phyloP scores from a whole-genome alignment of 2,329 filamentous ascomycete species.

The Geosmithia flava region DNA sequence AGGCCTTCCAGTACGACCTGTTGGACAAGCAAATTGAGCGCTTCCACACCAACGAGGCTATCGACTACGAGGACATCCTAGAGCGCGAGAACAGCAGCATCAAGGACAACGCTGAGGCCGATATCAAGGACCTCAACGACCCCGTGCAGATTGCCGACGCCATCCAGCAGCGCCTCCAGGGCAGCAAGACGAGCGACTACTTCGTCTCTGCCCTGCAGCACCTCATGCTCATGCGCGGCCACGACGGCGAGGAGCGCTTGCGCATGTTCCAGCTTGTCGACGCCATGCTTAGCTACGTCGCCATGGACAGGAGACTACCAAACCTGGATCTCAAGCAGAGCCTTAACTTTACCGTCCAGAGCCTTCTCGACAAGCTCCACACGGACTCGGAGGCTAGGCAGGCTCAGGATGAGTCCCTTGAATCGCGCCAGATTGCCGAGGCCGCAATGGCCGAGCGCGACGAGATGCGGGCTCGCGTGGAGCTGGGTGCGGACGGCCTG shows the following conservation, averaged over 20 bases:
- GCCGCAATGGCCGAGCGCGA: slow-evolving; percentile 93
- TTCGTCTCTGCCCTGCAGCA: slow-evolving; percentile 94
- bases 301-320: slow-evolving; percentile 89
- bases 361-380: slow-evolving; percentile 85
- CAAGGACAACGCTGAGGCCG: slow-evolving; percentile 75
- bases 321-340: slow-evolving; percentile 98
- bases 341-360: slow-evolving; percentile 94
- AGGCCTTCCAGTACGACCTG: slow-evolving; percentile 93
- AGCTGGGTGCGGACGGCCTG: slow-evolving; percentile 83
- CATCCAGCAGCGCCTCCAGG: slow-evolving; percentile 73
- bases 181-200: slow-evolving; percentile 83
- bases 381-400: slow-evolving; percentile 92
- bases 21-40: slow-evolving; percentile 97
- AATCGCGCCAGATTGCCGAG: slow-evolving; percentile 86
- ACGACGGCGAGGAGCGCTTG: slow-evolving; percentile 80
- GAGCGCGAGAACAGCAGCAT: slow-evolving; percentile 85
- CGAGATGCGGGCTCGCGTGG: slow-evolving; percentile 80
- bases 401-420: slow-evolving; percentile 80
- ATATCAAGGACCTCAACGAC: slow-evolving; percentile 85
- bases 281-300: slow-evolving; percentile 97
- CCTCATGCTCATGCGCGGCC: slow-evolving; percentile 81
- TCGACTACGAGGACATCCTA: slow-evolving; percentile 95
- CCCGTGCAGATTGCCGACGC: slow-evolving; percentile 89
- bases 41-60: slow-evolving; percentile 86
- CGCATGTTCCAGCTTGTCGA: slow-evolving; percentile 97